These are phyloP conservation scores for Nothomitra cinnamomea DNA, from an alignment of 2,329 filamentous ascomycete genomes.

Conservation along the genomic window DNA sequence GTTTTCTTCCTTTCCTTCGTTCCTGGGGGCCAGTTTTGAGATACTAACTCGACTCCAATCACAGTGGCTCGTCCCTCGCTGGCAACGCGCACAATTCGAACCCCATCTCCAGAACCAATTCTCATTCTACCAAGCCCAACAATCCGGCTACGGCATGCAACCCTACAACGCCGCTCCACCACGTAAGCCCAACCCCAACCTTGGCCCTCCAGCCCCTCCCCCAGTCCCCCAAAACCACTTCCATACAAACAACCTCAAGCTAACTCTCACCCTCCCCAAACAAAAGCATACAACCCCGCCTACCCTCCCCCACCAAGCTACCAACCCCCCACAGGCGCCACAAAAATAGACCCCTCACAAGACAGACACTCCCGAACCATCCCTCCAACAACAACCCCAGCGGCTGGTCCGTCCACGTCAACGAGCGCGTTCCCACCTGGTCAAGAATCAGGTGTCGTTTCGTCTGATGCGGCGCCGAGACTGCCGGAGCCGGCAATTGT, in stretches of 20 bases:
- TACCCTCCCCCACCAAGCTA: conserved; percentile 1
- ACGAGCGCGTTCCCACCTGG: too few species aligned
- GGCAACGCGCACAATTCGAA: conserved; percentile 30
- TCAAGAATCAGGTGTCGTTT: too few species aligned
- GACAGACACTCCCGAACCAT: too few species aligned
- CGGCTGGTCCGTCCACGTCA: too few species aligned
- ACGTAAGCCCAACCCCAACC: neutral
- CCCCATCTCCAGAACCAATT: conserved; percentile 24
- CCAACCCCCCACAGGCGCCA: conserved; percentile 27
- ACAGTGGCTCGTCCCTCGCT: conserved; percentile 36
- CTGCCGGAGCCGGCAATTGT: too few species aligned
- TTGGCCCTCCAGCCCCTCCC: neutral
- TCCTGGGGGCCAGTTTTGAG: conserved; percentile 16
- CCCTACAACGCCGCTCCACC: conserved; percentile 1
- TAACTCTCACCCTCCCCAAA: neutral
- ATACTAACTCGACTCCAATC: conserved; percentile 3
- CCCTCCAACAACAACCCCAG: too few species aligned
- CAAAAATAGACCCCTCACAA: conserved; percentile 38
- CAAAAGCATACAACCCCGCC: conserved; percentile 4
- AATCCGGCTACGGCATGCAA: conserved; percentile 15
- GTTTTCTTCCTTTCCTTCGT: too few species aligned
- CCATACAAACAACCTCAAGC: neutral
- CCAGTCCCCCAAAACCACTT: neutral
- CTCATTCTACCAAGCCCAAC: conserved; percentile 24
- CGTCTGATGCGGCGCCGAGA: too few species aligned